Evolutionary conservation across 805 yeast species (phyloP).

Genomic region (Kuraishia piskuri): DNA sequence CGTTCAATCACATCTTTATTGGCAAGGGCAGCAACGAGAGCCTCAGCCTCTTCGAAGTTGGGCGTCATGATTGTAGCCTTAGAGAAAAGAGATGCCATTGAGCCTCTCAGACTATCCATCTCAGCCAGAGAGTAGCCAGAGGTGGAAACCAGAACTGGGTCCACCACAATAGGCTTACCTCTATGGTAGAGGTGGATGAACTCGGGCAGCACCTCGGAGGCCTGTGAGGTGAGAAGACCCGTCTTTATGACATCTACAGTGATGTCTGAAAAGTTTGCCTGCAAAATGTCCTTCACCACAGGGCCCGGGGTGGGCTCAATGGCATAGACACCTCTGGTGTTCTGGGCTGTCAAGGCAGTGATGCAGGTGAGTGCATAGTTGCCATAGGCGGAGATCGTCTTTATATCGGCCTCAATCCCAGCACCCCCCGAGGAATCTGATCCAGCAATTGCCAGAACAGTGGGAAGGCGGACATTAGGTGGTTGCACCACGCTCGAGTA

Average conservation of each 20-base stretch:
- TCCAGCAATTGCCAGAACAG: conserved; percentile 54
- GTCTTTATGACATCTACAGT: conserved; percentile 65
- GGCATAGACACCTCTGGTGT: conserved; percentile 39
- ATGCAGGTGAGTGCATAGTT: conserved; percentile 76
- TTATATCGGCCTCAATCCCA: conserved; percentile 86
- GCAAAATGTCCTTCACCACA: conserved; percentile 40
- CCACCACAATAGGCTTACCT: conserved; percentile 45
- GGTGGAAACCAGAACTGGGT: conserved; percentile 81
- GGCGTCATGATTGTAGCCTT: conserved; percentile 64
- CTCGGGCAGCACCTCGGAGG: conserved; percentile 36
- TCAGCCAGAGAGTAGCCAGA: conserved; percentile 57
- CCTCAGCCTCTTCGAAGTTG: conserved; percentile 59
- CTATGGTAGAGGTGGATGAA: conserved; percentile 23
- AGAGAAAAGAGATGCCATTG: conserved; percentile 35
- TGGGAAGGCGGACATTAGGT: conserved; percentile 16
- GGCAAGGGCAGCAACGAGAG: conserved; percentile 40
- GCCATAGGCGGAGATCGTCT: conserved; percentile 70
- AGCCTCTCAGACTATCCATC: conserved; percentile 32
- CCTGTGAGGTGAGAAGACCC: conserved; percentile 58
- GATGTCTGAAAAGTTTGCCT: conserved; percentile 54
- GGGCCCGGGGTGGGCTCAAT: conserved; percentile 35
- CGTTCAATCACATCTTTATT: conserved; percentile 59
- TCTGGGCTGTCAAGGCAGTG: conserved; percentile 77
- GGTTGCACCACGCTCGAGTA: not conserved
- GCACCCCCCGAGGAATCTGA: conserved; percentile 91